Evolutionary conservation across 306 rosid species (phyloP).

Genomic region (Crataegus laevigata): DNA sequence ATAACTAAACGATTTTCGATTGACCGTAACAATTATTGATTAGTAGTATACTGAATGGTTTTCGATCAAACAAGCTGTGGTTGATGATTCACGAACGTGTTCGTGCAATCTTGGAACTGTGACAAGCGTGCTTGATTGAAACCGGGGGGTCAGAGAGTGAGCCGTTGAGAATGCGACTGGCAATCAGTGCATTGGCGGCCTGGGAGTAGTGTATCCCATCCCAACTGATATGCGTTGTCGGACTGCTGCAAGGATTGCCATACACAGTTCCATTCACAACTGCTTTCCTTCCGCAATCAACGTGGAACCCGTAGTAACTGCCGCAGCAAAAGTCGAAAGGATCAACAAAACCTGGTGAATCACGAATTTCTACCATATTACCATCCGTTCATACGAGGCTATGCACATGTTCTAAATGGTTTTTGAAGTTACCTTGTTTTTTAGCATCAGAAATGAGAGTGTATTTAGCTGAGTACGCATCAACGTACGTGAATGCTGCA

Average conservation of each 20-base stretch:
- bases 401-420: background rate
- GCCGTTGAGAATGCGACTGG: slow-evolving; percentile 47
- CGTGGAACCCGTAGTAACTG: slow-evolving; percentile 55
- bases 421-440: slow-evolving; percentile 36
- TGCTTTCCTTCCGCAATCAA: slow-evolving; percentile 57
- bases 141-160: slow-evolving; percentile 64
- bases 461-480: slow-evolving; percentile 62
- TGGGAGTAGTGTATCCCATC: slow-evolving; percentile 87
- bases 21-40: background rate
- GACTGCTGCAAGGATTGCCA: slow-evolving; percentile 65
- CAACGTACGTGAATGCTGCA: slow-evolving; percentile 58
- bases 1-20: too few relatives aligned
- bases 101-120: slow-evolving; percentile 1
- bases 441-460: slow-evolving; percentile 47
- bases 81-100: background rate
- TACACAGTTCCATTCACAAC: slow-evolving; percentile 63
- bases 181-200: slow-evolving; percentile 61
- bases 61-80: background rate
- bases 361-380: background rate
- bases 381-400: too few relatives aligned
- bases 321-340: slow-evolving; percentile 86
- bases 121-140: slow-evolving; percentile 53
- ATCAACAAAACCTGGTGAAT: slow-evolving; percentile 52
- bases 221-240: slow-evolving; percentile 70
- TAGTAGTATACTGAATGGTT: background rate